These are phyloP conservation scores for Tuber magnatum DNA, from an alignment of 495 filamentous ascomycete genomes.

Conservation along the genomic window DNA sequence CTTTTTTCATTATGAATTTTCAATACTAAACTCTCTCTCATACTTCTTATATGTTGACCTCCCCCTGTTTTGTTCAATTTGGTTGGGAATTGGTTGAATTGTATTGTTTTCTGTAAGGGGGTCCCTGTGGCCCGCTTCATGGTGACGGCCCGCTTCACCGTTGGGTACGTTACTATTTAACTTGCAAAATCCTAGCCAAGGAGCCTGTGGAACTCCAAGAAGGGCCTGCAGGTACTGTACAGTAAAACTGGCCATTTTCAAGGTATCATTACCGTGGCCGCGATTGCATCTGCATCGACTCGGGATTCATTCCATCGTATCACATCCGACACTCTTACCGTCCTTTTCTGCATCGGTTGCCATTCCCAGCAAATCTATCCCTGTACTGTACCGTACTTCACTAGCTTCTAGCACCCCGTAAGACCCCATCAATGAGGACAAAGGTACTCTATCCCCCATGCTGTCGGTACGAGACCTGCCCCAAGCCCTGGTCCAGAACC, in stretches of 20 bases:
- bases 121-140: too few relatives aligned
- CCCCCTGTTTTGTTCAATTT: too few relatives aligned
- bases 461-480: constrained; percentile 91
- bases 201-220: constrained; percentile 79
- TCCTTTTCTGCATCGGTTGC: constrained; percentile 99
- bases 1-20: too few relatives aligned
- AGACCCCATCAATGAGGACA: constrained; percentile 87
- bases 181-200: constrained; percentile 78
- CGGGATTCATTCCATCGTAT: constrained; percentile 85
- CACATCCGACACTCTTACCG: constrained; percentile 69
- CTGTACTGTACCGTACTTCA: constrained; percentile 79
- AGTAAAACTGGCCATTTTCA: constrained; percentile 97
- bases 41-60: too few relatives aligned
- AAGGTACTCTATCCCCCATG: constrained; percentile 94
- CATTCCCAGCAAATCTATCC: constrained; percentile 97
- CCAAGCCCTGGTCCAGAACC: constrained; percentile 76
- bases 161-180: constrained; percentile 50
- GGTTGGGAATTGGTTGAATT: too few relatives aligned
- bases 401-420: constrained; percentile 82
- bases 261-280: constrained; percentile 88
- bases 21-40: too few relatives aligned
- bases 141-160: too few relatives aligned
- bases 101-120: too few relatives aligned
- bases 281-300: constrained; percentile 72
- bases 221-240: constrained; percentile 71